Evolutionary conservation across 176 grass and related monocot genomes (phyloP).

Genomic region (Dendrocalamus sinicus): DNA sequence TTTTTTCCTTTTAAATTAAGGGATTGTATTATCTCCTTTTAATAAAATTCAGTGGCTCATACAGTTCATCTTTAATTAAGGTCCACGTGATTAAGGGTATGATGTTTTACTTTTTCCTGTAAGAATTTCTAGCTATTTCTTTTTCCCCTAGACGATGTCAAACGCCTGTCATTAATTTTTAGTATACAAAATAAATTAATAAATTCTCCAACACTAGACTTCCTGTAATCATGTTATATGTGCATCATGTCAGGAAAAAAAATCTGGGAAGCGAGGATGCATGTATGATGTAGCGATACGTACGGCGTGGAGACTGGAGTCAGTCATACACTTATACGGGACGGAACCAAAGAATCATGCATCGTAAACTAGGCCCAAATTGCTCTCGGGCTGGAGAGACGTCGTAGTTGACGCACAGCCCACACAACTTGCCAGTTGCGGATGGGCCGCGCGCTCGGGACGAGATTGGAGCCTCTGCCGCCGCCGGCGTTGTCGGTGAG

Average conservation of each 20-base stretch:
- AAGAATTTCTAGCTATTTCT: too few species aligned
- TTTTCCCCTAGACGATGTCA: too few species aligned
- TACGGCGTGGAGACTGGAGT: not conserved
- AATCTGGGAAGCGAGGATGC: not conserved
- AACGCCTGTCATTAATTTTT: too few species aligned
- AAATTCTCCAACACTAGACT: not conserved
- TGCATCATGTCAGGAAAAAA: not conserved
- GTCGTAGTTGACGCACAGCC: not conserved
- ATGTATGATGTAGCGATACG: not conserved
- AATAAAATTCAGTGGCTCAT: too few species aligned
- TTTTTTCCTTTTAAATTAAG: too few species aligned
- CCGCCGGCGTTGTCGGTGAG: not conserved
- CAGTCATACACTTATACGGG: not conserved
- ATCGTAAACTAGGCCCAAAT: not conserved
- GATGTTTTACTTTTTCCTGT: too few species aligned
- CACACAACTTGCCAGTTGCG: not conserved
- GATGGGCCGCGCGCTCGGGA: not conserved
- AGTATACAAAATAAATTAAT: not conserved
- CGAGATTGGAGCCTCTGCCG: not conserved
- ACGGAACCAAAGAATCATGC: not conserved
- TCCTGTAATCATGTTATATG: not conserved
- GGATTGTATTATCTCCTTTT: too few species aligned
- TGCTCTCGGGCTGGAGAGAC: not conserved
- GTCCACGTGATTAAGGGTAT: too few species aligned
- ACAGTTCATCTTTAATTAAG: too few species aligned